Evolutionary conservation across 2,329 filamentous ascomycete genomes (phyloP).

Genomic region (Venturia oleaginea): DNA sequence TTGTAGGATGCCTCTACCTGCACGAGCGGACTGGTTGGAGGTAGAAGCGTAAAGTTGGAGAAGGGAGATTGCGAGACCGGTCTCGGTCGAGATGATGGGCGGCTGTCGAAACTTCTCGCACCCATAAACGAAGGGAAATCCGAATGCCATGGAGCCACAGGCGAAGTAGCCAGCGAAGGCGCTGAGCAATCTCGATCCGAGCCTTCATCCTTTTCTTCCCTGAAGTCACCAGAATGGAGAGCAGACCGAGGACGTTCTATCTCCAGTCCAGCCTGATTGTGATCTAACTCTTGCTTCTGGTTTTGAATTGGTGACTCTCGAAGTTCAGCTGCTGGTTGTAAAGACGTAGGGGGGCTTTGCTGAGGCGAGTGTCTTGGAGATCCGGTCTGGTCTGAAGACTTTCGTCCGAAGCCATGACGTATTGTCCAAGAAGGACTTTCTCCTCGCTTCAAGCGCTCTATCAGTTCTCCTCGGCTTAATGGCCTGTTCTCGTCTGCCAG

Average conservation of each 20-base stretch:
- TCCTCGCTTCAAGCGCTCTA: slow-evolving; percentile 71
- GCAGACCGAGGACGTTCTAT: slow-evolving; percentile 78
- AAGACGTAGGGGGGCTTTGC: slow-evolving; percentile 19
- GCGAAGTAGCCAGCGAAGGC: slow-evolving; percentile 37
- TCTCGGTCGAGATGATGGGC: slow-evolving; percentile 23
- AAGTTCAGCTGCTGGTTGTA: slow-evolving; percentile 28
- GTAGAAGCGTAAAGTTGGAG: slow-evolving; percentile 73
- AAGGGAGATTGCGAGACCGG: slow-evolving; percentile 54
- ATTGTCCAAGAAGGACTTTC: slow-evolving; percentile 68
- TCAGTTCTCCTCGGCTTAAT: slow-evolving; percentile 64
- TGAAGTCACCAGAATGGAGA: slow-evolving; percentile 53
- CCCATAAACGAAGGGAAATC: slow-evolving; percentile 32
- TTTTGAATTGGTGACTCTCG: slow-evolving; percentile 23
- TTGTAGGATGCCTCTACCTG: slow-evolving; percentile 66
- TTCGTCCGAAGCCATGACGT: background rate
- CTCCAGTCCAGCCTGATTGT: slow-evolving; percentile 33
- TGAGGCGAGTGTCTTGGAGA: slow-evolving; percentile 18
- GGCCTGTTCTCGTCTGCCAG: slow-evolving; percentile 17
- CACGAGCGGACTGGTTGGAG: slow-evolving; percentile 85
- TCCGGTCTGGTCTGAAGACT: slow-evolving; percentile 20
- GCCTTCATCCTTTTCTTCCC: slow-evolving; percentile 15
- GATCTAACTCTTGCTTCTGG: slow-evolving; percentile 11
- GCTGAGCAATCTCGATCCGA: slow-evolving; percentile 6
- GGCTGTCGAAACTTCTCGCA: slow-evolving; percentile 1
- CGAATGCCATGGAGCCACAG: slow-evolving; percentile 49